A percentile compares a stretch with the other conserved stretches of the same genome.
Conservation (phyloP, 2,329 filamentous ascomycete genomes). For the Cladosporium velox region DNA sequence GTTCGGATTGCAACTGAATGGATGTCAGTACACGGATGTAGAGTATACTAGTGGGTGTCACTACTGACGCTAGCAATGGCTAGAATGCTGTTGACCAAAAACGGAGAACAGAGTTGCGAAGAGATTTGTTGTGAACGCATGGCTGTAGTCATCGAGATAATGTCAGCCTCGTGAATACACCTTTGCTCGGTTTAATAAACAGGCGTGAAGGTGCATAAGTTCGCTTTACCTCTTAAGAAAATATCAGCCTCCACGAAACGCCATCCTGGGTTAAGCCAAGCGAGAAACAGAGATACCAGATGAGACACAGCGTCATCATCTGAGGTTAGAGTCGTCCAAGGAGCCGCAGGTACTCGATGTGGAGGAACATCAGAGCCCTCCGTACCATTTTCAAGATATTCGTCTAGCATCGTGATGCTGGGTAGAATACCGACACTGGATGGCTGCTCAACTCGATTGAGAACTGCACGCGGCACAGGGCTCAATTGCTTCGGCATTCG, state of each 20-base stretch:
- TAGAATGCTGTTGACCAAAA: conserved; percentile 23
- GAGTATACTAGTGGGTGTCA: too few relatives aligned
- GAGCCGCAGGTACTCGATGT: conserved; percentile 12
- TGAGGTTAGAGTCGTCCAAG: conserved; percentile 20
- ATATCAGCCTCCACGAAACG: conserved; percentile 25
- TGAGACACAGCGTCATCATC: conserved; percentile 23
- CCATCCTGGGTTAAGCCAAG: conserved; percentile 25
- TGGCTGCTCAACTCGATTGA: not conserved
- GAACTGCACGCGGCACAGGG: not conserved
- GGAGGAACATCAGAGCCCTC: not conserved
- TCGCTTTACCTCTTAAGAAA: conserved; percentile 21
- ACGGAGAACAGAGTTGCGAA: conserved; percentile 21
- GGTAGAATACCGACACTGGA: not conserved
- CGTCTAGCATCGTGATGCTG: not conserved
- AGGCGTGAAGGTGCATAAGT: too few relatives aligned
- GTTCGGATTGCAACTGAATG: conserved; percentile 21
- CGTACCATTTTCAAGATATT: not conserved
- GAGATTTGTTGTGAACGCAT: conserved; percentile 16
- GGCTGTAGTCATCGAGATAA: not conserved
- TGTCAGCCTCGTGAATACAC: too few relatives aligned
- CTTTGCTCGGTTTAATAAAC: too few relatives aligned
- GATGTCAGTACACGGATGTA: too few relatives aligned
- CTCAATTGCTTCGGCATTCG: not conserved
- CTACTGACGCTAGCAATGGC: conserved; percentile 23
- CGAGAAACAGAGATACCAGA: conserved; percentile 23